phyloP scores from a whole-genome alignment of 495 filamentous ascomycete species.

The Xylaria curta region DNA sequence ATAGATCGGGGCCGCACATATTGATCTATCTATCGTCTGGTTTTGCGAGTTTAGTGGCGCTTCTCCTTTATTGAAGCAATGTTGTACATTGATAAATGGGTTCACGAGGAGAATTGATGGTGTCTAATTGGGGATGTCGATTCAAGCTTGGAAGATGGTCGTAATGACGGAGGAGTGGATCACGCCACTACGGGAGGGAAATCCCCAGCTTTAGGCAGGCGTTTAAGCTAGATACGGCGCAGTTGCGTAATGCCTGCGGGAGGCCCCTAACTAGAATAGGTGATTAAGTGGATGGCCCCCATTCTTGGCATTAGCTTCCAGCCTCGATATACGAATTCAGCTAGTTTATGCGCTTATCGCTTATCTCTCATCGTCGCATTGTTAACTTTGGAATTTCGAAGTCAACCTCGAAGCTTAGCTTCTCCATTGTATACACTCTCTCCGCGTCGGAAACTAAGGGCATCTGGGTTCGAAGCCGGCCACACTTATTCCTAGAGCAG shows the following conservation, averaged over 20 bases:
- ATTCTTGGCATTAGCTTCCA: neutral
- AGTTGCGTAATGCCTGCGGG: neutral
- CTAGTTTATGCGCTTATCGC: constrained; percentile 5
- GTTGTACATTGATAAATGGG: neutral
- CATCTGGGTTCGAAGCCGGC: neutral
- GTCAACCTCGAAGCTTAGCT: constrained; percentile 15
- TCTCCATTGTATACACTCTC: neutral
- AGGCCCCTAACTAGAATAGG: neutral
- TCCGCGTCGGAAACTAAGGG: neutral
- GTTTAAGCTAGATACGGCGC: constrained; percentile 15
- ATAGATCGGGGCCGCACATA: constrained; percentile 76
- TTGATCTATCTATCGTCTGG: neutral
- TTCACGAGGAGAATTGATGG: neutral
- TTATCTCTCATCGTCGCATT: constrained; percentile 13
- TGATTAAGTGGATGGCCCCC: neutral
- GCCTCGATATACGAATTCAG: constrained; percentile 6
- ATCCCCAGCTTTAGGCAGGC: constrained; percentile 24
- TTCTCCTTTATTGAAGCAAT: neutral
- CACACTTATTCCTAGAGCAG: neutral
- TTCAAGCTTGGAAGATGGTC: neutral
- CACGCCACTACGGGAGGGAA: constrained; percentile 20
- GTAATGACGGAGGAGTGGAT: constrained; percentile 26
- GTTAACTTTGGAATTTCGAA: constrained; percentile 1
- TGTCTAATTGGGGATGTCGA: neutral
- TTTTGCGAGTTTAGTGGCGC: neutral